Evolutionary conservation across 495 filamentous ascomycete genomes (phyloP), one percentile per base, ranked within the genome.

Genomic region (Penicillium paradoxum): DNA sequence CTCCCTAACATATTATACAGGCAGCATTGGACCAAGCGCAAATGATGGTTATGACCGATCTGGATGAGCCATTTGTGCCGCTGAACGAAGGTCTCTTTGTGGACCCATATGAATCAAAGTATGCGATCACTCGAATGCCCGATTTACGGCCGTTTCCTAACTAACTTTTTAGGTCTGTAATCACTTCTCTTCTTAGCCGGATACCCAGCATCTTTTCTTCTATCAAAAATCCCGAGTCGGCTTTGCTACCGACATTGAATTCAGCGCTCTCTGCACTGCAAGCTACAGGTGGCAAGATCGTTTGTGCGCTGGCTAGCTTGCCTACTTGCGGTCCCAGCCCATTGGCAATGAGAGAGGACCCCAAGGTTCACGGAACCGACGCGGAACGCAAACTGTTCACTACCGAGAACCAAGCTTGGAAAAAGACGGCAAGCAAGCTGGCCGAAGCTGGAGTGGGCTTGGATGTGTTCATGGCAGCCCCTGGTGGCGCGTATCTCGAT

Each of bases 31-130:
- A 95, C 43, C 83, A 90, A 72, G 89, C 93, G 5, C 93, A 99
- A 62, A 97, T 97, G 92, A 83, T 97, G 76, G 91, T 97, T 15
- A 96, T 97, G 90, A 88, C 93, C 9, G 93, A 99, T 64, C 81
- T 99, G 49, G 90, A 99, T 57, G 93, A 99, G 57, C 92, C 93
- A 0, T 99, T 99, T 66, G 86, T 97, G 7, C 93, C 95, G 39
- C 74, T 97, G 14, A 89, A 87, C 56, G 87, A 96, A 43, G 91
- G 91, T 9, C 75, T 97, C 3, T 97, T 99, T 69, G 92, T 96
- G 4, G 93, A 99, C 67, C 91, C 95, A 9, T 88, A 95, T 61
- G 88, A 96, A 67, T 93, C 91, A 21, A 91, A 87, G 83, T 85
- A 74, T 42, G 76, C 59, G 6, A 15, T 14, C 2, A 4, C 44